Evolutionary conservation across 306 rosid species (phyloP).

Genomic region (Cicer pinnatifidum): DNA sequence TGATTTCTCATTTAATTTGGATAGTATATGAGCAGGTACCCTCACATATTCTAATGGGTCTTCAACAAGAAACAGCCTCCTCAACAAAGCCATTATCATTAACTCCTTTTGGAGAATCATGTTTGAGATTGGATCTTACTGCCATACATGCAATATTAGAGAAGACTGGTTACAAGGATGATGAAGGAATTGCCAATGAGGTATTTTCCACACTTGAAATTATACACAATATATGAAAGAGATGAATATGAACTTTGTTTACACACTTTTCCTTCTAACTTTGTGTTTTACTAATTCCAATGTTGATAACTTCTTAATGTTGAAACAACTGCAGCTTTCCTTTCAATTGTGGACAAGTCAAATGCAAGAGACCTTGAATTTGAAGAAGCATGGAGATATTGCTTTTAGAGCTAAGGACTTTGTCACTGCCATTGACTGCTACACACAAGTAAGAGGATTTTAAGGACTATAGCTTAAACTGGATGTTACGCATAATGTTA

Average conservation of each 20-base stretch:
- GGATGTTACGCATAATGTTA: conserved; percentile 11
- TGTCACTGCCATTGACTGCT: conserved; percentile 74
- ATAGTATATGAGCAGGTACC: conserved; percentile 69
- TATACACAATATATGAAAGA: conserved; percentile 3
- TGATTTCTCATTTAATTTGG: conserved; percentile 55
- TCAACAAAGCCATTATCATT: conserved; percentile 66
- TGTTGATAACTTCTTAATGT: conserved; percentile 45
- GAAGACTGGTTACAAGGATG: conserved; percentile 94
- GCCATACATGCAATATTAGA: conserved; percentile 91
- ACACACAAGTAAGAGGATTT: conserved; percentile 72
- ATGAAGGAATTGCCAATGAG: conserved; percentile 97
- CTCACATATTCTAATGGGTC: conserved; percentile 79
- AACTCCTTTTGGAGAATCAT: conserved; percentile 91
- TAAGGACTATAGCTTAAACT: conserved; percentile 23
- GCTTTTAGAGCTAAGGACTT: conserved; percentile 90
- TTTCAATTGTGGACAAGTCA: conserved; percentile 95
- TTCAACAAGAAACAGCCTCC: conserved; percentile 61
- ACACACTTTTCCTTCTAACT: background rate
- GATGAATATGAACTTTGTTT: background rate
- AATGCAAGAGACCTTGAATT: conserved; percentile 92
- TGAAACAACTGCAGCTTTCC: conserved; percentile 75
- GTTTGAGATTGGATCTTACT: conserved; percentile 85
- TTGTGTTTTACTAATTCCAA: conserved; percentile 22
- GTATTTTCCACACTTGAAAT: conserved; percentile 48
- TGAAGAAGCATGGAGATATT: conserved; percentile 88